Evolutionary conservation across 2,329 filamentous ascomycete genomes (phyloP), one percentile per base, ranked within the genome.

Genomic region (Torrubiella hemipterigena): DNA sequence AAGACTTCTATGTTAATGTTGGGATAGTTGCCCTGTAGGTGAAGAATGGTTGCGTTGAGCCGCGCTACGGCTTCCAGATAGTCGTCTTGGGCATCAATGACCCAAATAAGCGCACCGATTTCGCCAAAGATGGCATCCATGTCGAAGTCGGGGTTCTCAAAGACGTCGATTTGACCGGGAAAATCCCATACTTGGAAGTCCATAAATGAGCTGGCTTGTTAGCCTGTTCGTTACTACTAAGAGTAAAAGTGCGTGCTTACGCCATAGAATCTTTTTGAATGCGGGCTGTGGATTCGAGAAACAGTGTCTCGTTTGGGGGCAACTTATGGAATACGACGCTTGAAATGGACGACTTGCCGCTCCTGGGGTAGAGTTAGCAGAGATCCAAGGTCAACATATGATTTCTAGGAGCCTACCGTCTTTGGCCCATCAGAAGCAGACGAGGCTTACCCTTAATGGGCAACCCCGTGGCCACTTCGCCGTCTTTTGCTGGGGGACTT

Each of bases 311-410:
- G 45, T 83, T 93, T 3, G 91, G 87, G 4, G 89, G 85, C 50
- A 96, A 77, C 54, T 98, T 98, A 58, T 96, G 87, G 49, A 98
- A 96, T n/a, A 98, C 89, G 29, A 98, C 93, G 49, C 86, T 96
- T 17, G 87, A 91, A 51, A 98, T 96, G 6, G 91, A 98, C 1
- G 91, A 96, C 54, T 98, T 98, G 38, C 91, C 91, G 51, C 87
- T 95, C 62, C 91, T 98, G 43, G 15, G 24, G 7, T 34, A 13
- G 12, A 15, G 18, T 34, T 31, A 27, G 16, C 13, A 22, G 27
- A 16, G 15, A n/a, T 12, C 10, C n/a, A 17, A 12, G 6, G 7
- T 9, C 7, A 11, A 19, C 21, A 17, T 12, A 24, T 20, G 5
- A 11, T 4, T 15, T 10, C 6, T 21, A n/a, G 18, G 5, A 30